Evolutionary conservation across 2,329 filamentous ascomycete genomes (phyloP), one percentile per base, ranked within the genome.

Genomic region (Chaetomiaceae sp.): DNA sequence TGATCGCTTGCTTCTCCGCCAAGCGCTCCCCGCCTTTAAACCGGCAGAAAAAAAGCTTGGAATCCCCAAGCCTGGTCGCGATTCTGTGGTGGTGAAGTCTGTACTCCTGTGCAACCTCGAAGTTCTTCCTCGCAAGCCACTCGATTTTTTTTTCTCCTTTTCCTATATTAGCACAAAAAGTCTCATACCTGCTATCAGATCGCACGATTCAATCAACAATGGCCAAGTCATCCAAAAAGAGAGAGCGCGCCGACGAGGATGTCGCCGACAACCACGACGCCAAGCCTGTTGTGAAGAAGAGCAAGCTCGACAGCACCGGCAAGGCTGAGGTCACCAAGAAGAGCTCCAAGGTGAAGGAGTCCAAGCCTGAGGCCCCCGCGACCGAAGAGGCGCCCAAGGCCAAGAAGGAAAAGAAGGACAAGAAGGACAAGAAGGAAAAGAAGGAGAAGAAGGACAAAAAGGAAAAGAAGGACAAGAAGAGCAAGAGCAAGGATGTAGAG

Each of bases 401-500:
- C 17, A 66, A 69, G 58, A 58, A 66, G 65, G 51, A 56, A 40
- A 66, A 70, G 51, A 62, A 63, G 47, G 57, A 60, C 13, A 59
- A 60, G 43, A 55, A 60, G 37, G 50, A 59, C 12, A 56, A 60
- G 34, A 54, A 57, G 37, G 49, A 58, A 12, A 46, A 57, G 31
- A 45, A 54, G 42, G 30, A 52, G 16, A 44, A 52, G 16, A 48
- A 50, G 40, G 31, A 63, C 49, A 66, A 68, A 35, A 67, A 69
- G 50, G 68, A 70, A 44, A 70, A 68, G 59, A 70, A 72, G 58
- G 65, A 70, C 7, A 55, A 55, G 49, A 48, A 50, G 39, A 66
- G 46, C 34, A 54, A 53, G 44, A 37, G 20, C 40, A 42, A 48
- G 21, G 50, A 37, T 9, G 34, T 12, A 19, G 30, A 46, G 38